Evolutionary conservation across 495 filamentous ascomycete species (phyloP).

Genomic region (Aspergillus cristatus): DNA sequence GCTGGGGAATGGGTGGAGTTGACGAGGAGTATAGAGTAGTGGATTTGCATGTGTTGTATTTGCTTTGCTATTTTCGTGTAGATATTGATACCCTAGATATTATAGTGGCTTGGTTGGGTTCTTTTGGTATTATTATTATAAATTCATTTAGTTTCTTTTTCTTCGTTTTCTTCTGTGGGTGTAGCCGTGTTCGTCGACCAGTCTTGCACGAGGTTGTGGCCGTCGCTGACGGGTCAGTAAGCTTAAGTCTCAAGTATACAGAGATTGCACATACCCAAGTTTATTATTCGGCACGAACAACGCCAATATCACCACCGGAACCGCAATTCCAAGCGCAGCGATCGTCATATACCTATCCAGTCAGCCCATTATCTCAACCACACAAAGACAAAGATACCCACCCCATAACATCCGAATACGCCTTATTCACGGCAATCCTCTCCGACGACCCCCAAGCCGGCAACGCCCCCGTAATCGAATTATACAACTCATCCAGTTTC

Average conservation of each 20-base stretch:
- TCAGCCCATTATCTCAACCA: neutral
- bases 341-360: slow-evolving; percentile 32
- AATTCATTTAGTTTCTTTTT: too few relatives aligned
- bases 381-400: neutral
- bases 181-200: too few relatives aligned
- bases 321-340: slow-evolving; percentile 31
- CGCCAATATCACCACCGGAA: slow-evolving; percentile 26
- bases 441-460: slow-evolving; percentile 34
- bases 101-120: too few relatives aligned
- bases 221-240: slow-evolving; percentile 8
- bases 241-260: slow-evolving; percentile 5
- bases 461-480: slow-evolving; percentile 33
- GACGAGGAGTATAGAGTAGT: slow-evolving; percentile 1
- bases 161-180: too few relatives aligned
- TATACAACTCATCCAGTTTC: slow-evolving; percentile 24
- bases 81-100: too few relatives aligned
- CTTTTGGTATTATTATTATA: too few relatives aligned
- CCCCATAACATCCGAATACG: slow-evolving; percentile 39
- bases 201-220: slow-evolving; percentile 25
- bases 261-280: slow-evolving; percentile 23
- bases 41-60: neutral
- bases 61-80: too few relatives aligned
- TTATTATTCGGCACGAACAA: slow-evolving; percentile 35
- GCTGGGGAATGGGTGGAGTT: slow-evolving; percentile 27
- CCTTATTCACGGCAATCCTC: slow-evolving; percentile 29